Evolutionary conservation across 345 rosid species (phyloP).

Genomic region (Sisymbrium irio): DNA sequence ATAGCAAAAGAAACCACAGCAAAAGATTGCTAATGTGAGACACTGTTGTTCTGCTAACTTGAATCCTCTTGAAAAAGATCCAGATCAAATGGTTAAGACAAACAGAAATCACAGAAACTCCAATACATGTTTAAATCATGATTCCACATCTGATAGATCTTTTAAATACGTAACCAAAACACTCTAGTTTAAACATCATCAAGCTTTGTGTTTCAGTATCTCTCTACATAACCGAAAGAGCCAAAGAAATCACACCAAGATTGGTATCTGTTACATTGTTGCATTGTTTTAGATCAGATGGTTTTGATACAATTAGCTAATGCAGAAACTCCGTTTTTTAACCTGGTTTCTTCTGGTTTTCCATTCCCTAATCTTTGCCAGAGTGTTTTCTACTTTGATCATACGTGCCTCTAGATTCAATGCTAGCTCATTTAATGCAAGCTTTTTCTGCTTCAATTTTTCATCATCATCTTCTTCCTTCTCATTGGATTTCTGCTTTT

Average conservation of each 20-base stretch:
- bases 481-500: background rate
- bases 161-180: background rate
- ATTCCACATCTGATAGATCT: background rate
- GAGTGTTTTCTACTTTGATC: background rate
- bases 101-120: background rate
- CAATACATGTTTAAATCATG: background rate
- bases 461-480: background rate
- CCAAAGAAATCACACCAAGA: background rate
- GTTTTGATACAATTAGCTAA: background rate
- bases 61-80: background rate
- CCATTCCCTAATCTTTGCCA: background rate
- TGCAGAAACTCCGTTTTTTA: background rate
- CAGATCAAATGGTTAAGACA: background rate
- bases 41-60: background rate
- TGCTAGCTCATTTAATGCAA: background rate
- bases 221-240: background rate
- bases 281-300: background rate
- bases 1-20: too few species aligned
- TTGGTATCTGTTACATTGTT: background rate
- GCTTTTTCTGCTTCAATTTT: slow-evolving; percentile 1
- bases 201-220: background rate
- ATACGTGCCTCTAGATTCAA: slow-evolving; percentile 4
- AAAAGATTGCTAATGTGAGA: background rate
- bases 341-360: background rate
- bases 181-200: background rate